phyloP scores from a whole-genome alignment of 2,329 filamentous ascomycete species.

The Domatiomyces globalis region DNA sequence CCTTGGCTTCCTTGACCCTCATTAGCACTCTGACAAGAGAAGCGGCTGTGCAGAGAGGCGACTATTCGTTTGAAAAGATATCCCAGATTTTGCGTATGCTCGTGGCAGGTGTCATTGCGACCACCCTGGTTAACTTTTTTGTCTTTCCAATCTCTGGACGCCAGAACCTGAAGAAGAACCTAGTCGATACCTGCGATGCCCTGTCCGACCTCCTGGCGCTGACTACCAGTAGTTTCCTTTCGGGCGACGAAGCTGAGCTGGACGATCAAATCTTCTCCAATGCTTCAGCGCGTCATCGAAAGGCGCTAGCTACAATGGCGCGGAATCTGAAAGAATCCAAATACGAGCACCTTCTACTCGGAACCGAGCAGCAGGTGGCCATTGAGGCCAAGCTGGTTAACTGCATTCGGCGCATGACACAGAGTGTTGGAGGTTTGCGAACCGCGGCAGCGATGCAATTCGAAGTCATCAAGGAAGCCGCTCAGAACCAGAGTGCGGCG shows the following conservation, averaged over 20 bases:
- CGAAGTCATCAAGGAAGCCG: constrained; percentile 55
- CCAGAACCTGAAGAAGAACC: constrained; percentile 55
- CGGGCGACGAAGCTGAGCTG: constrained; percentile 66
- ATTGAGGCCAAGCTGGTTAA: constrained; percentile 68
- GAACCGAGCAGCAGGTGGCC: constrained; percentile 62
- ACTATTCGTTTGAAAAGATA: constrained; percentile 70
- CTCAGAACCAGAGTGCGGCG: constrained; percentile 1
- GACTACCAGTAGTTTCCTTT: constrained; percentile 71
- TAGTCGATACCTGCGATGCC: constrained; percentile 58
- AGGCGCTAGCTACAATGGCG: constrained; percentile 54
- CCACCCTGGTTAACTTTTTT: constrained; percentile 59
- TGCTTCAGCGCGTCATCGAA: constrained; percentile 49
- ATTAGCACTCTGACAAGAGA: constrained; percentile 88
- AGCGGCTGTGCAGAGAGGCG: constrained; percentile 67
- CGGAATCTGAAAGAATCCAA: constrained; percentile 74
- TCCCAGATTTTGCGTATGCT: constrained; percentile 72
- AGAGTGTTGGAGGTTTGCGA: constrained; percentile 77
- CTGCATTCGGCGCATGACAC: constrained; percentile 70
- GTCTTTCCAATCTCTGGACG: constrained; percentile 69
- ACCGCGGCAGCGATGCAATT: constrained; percentile 87
- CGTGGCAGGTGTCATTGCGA: constrained; percentile 58
- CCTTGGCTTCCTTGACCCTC: constrained; percentile 71
- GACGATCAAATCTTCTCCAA: constrained; percentile 50
- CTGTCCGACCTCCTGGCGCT: constrained; percentile 68
- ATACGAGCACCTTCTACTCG: constrained; percentile 72